Evolutionary conservation across 106 monocot genomes (phyloP), one percentile per base, ranked within the genome.

Genomic region (Dendrobium chrysotoxum): DNA sequence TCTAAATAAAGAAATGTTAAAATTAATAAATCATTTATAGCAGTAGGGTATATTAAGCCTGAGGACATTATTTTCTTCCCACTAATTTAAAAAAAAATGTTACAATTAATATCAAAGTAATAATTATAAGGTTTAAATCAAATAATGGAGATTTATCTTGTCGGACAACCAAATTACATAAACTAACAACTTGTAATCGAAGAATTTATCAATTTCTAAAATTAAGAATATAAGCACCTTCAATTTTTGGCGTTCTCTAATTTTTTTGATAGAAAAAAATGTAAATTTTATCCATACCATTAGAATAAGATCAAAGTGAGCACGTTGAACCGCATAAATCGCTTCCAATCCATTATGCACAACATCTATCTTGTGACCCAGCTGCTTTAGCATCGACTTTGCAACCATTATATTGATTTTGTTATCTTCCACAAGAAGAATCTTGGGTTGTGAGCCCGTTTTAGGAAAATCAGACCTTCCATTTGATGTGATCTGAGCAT

Each of bases 381-480:
- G 61, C 82, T 87, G 90, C 78, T 88, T 87, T 86, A 93, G 78
- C 93, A 93, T 93, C 28, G 88, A 86, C 58, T 82, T 80, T 66
- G 93, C 90, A 26, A 93, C 93, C 83, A 93, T 93, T 81, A 87
- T 78, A 67, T 93, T 93, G 70, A 90, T 83, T 65, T 85, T 88
- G 83, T 93, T 90, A 83, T 93, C 93, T 66, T 93, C 93, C n/a
- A 90, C 93, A 72, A 93, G 88, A 78, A 93, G 88, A 81, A 93
- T 88, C 84, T 82, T 86, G 20, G 82, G 81, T 21, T 25, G 54
- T 31, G 66, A 74, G 20, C 73, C 65, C 0, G 20, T 75, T 79
- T 68, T 45, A 13, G 77, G 26, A 35, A 16, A 66, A 42, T 80
- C 55, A 66, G 28, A 40, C 18, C n/a, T 78, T 35, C 67, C 76